phyloP scores from a whole-genome alignment of 345 rosid species.

The Linum trigynum region DNA sequence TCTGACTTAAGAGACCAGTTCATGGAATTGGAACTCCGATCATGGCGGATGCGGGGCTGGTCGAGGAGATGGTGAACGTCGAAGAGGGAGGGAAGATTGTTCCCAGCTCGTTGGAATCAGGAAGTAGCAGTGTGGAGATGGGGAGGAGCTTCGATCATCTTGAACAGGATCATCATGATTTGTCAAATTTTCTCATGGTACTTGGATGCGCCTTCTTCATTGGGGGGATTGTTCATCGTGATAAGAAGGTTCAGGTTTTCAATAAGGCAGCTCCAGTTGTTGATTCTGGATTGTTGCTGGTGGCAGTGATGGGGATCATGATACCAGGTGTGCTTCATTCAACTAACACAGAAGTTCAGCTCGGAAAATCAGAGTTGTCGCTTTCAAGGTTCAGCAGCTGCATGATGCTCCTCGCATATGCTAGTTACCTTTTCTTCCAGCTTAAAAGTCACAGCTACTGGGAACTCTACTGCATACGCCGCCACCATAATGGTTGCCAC shows the following conservation, averaged over 20 bases:
- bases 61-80: too few relatives aligned
- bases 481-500: background rate
- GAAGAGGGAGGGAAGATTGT: too few relatives aligned
- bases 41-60: too few relatives aligned
- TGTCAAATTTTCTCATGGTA: background rate
- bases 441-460: conserved; percentile 2
- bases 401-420: conserved; percentile 6
- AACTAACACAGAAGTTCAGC: background rate
- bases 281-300: background rate
- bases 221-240: background rate
- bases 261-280: background rate
- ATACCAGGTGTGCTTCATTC: conserved; percentile 6
- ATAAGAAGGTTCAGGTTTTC: conserved; percentile 3
- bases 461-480: conserved; percentile 2
- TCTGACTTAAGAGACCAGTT: too few relatives aligned
- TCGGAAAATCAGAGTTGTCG: conserved; percentile 3
- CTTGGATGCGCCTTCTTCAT: background rate
- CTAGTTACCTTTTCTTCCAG: conserved; percentile 6
- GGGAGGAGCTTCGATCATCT: background rate
- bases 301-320: background rate
- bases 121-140: background rate
- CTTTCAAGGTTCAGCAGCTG: conserved; percentile 10
- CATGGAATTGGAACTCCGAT: too few relatives aligned
- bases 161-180: background rate
- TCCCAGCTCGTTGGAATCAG: too few relatives aligned